A percentile compares a stretch with the other conserved stretches of the same genome.
Conservation (phyloP, 352 stramenopile genomes). For the Phytophthora melonis region DNA sequence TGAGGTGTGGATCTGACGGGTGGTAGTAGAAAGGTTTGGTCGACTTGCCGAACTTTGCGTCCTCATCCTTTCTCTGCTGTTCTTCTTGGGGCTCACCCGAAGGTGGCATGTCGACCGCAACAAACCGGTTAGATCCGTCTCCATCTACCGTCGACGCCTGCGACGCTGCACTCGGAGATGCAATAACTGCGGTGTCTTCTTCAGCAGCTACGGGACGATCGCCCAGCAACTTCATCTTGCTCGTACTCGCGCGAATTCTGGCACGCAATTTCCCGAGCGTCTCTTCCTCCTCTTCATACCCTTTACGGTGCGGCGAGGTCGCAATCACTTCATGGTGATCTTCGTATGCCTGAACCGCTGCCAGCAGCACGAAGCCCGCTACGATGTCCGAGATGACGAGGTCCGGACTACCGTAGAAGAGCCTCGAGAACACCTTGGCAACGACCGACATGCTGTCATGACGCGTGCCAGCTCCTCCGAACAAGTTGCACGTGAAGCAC, state of each 20-base stretch:
- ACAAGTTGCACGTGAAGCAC: slow-evolving; percentile 90
- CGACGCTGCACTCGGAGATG: slow-evolving; percentile 24
- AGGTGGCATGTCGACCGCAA: slow-evolving; percentile 59
- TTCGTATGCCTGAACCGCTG: slow-evolving; percentile 84
- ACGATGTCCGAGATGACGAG: slow-evolving; percentile 91
- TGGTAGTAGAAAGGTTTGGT: slow-evolving; percentile 47
- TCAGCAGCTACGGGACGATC: slow-evolving; percentile 7
- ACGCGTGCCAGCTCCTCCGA: slow-evolving; percentile 83
- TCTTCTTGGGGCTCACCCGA: slow-evolving; percentile 19
- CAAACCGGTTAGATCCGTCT: slow-evolving; percentile 42
- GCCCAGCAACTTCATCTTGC: slow-evolving; percentile 25
- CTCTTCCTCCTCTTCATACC: slow-evolving; percentile 50
- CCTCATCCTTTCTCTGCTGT: slow-evolving; percentile 9
- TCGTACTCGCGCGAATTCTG: slow-evolving; percentile 42
- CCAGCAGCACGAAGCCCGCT: slow-evolving; percentile 83
- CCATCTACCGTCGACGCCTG: slow-evolving; percentile 37
- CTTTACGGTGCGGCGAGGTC: slow-evolving; percentile 35
- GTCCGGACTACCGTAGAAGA: slow-evolving; percentile 90
- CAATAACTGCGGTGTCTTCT: not conserved
- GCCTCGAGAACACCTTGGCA: slow-evolving; percentile 82
- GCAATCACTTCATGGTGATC: slow-evolving; percentile 51
- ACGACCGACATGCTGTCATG: slow-evolving; percentile 91
- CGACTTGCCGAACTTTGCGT: slow-evolving; percentile 12
- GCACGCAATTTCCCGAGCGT: slow-evolving; percentile 64
- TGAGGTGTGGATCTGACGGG: slow-evolving; percentile 45